These are phyloP conservation scores for Salvia splendens DNA, from an alignment of 257 asterid genomes.

Conservation along the genomic window DNA sequence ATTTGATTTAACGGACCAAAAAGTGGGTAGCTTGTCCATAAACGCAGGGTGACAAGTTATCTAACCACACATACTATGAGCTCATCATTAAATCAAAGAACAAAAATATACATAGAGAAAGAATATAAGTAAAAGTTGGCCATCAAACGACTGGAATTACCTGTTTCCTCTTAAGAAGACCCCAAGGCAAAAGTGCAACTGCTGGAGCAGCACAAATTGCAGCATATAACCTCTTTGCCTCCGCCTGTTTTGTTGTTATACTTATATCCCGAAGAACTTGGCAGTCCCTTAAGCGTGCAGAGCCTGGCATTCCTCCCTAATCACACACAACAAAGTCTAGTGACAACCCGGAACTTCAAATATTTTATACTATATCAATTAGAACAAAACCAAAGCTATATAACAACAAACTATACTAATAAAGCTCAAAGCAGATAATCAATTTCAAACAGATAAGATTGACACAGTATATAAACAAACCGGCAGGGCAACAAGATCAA, in stretches of 20 bases:
- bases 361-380: conserved; percentile 10
- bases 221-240: conserved; percentile 66
- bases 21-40: conserved; percentile 69
- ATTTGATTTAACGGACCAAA: conserved; percentile 81
- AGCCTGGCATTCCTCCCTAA: conserved; percentile 99
- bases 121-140: neutral
- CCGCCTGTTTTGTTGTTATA: conserved; percentile 82
- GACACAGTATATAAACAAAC: conserved; percentile 37
- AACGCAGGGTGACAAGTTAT: conserved; percentile 96
- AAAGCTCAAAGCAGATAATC: neutral
- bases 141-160: conserved; percentile 33
- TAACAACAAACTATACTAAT: neutral
- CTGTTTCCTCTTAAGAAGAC: conserved; percentile 76
- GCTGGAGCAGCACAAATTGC: conserved; percentile 99
- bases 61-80: conserved; percentile 44
- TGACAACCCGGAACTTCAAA: conserved; percentile 3
- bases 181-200: conserved; percentile 93
- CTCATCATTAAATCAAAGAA: conserved; percentile 32
- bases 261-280: conserved; percentile 65
- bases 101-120: neutral
- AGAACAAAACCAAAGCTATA: neutral
- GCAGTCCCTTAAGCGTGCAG: conserved; percentile 83
- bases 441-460: too few species aligned
- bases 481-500: conserved; percentile 83
- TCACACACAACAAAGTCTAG: conserved; percentile 24